These are phyloP conservation scores for Phialophora macrospora DNA, from an alignment of 2,329 filamentous ascomycete genomes.

Conservation along the genomic window DNA sequence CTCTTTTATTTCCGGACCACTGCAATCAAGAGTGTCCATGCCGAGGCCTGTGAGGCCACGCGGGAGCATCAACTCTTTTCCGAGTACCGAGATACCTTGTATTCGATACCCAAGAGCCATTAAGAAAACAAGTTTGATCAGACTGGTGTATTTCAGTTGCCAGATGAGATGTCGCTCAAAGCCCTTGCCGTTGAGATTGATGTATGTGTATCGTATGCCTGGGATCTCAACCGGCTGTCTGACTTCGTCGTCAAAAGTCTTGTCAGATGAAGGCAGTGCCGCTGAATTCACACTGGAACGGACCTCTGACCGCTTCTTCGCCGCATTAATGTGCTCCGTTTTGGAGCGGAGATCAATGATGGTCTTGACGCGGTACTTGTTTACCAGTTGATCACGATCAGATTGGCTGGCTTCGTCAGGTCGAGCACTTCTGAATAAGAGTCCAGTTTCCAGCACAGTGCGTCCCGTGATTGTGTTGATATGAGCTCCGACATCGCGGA, in stretches of 20 bases:
- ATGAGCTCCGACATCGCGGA: conserved; percentile 70
- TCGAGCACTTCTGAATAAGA: conserved; percentile 71
- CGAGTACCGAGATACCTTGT: conserved; percentile 71
- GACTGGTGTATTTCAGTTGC: conserved; percentile 66
- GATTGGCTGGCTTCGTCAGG: conserved; percentile 71
- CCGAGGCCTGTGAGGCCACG: conserved; percentile 74
- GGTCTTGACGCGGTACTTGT: conserved; percentile 68
- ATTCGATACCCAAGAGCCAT: conserved; percentile 70
- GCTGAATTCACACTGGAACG: conserved; percentile 46
- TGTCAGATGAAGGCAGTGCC: conserved; percentile 54
- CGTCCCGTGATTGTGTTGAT: conserved; percentile 51
- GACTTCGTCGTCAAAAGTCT: conserved; percentile 46
- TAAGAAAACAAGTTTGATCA: conserved; percentile 65
- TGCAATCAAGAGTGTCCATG: conserved; percentile 70
- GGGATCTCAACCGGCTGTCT: conserved; percentile 66
- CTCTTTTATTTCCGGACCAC: conserved; percentile 65
- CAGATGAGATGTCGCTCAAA: conserved; percentile 72
- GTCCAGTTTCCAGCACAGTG: conserved; percentile 62
- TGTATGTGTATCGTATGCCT: conserved; percentile 66
- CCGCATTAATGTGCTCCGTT: conserved; percentile 75
- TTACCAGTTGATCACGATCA: conserved; percentile 65
- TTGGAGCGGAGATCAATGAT: conserved; percentile 81
- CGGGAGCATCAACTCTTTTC: conserved; percentile 71
- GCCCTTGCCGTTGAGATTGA: conserved; percentile 74
- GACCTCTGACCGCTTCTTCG: conserved; percentile 62